Evolutionary conservation across 805 yeast species (phyloP).

Genomic region (Myxozyma sirexii): DNA sequence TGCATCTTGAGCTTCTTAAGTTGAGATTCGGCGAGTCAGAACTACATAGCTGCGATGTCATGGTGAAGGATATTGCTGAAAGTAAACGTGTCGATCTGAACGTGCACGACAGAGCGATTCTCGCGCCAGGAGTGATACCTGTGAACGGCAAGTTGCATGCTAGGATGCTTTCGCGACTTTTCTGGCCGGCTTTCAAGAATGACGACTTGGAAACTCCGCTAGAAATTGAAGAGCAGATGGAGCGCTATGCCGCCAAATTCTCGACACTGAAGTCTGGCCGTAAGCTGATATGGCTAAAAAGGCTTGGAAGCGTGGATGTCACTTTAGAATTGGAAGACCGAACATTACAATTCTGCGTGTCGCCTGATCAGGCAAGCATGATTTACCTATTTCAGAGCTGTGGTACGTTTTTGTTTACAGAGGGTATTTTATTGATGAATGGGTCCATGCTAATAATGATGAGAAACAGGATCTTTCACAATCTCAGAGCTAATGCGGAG

Average conservation of each 20-base stretch:
- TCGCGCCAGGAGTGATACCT: constrained; percentile 15
- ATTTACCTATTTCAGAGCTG: constrained; percentile 51
- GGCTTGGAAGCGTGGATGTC: constrained; percentile 63
- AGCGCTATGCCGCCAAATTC: constrained; percentile 51
- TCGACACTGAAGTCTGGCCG: constrained; percentile 57
- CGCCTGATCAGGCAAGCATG: constrained; percentile 72
- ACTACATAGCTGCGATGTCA: constrained; percentile 73
- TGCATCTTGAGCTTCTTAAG: constrained; percentile 58
- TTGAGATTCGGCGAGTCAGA: constrained; percentile 66
- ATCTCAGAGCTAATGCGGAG: constrained; percentile 43
- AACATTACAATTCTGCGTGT: constrained; percentile 50
- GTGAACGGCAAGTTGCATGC: constrained; percentile 49
- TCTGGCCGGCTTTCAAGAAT: constrained; percentile 69
- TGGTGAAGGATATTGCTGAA: constrained; percentile 71
- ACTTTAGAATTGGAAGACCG: constrained; percentile 60
- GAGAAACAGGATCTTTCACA: constrained; percentile 36
- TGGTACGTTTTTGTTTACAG: not conserved
- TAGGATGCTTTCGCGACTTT: constrained; percentile 70
- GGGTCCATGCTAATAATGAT: not conserved
- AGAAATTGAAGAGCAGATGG: constrained; percentile 47
- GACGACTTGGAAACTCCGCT: constrained; percentile 55
- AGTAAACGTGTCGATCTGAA: constrained; percentile 53
- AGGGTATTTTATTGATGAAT: not conserved
- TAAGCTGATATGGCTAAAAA: constrained; percentile 57
- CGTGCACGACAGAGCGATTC: constrained; percentile 39